Evolutionary conservation across 116 monocot genomes (phyloP).

Genomic region (Dioscorea cayenensis): DNA sequence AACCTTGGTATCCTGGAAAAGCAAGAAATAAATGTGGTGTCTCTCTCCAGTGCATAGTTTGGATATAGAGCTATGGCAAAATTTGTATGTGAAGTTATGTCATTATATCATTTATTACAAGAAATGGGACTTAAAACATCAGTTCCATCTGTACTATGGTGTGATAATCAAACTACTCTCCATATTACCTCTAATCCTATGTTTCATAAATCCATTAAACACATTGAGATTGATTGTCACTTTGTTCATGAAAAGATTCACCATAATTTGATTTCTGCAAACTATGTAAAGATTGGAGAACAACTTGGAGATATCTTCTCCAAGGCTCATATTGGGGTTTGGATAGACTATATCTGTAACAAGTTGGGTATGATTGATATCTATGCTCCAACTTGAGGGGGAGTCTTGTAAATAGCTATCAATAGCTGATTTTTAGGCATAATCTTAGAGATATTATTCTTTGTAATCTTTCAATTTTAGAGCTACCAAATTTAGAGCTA

Average conservation of each 20-base stretch:
- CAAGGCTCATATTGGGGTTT: background rate
- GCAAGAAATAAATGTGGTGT: background rate
- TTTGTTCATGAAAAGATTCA: background rate
- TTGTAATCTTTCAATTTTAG: too few species aligned
- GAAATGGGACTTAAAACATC: background rate
- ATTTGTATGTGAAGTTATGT: background rate
- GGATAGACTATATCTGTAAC: background rate
- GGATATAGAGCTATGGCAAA: background rate
- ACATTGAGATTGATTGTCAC: background rate
- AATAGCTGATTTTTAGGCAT: too few species aligned
- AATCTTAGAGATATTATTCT: too few species aligned
- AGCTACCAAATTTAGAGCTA: too few species aligned
- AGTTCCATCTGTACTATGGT: background rate
- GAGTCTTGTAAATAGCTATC: background rate
- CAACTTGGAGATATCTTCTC: constrained; percentile 1
- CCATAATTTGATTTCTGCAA: too few species aligned
- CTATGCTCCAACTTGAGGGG: background rate
- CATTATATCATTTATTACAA: background rate
- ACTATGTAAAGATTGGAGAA: background rate
- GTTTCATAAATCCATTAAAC: background rate
- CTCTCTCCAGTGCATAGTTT: background rate
- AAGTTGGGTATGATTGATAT: constrained; percentile 1
- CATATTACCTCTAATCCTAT: background rate
- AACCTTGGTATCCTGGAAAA: background rate
- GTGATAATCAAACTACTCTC: background rate